phyloP scores from a whole-genome alignment of 495 filamentous ascomycete species.

The Glonium stellatum region DNA sequence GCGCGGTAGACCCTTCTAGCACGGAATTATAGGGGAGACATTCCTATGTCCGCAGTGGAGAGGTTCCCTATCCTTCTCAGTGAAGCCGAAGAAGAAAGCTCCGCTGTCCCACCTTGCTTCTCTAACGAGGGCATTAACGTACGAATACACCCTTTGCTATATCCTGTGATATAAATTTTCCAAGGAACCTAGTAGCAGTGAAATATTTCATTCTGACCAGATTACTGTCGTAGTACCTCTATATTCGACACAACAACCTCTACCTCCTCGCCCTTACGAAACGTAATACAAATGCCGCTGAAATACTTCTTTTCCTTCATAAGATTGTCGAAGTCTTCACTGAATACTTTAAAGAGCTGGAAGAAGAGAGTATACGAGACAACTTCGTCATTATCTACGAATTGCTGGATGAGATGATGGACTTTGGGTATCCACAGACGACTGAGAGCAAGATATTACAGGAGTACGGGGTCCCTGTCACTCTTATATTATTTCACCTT shows the following conservation, averaged over 20 bases:
- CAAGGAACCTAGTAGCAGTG: not conserved
- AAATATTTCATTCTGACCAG: not conserved
- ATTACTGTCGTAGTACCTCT: slow-evolving; percentile 67
- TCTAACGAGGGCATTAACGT: slow-evolving; percentile 98
- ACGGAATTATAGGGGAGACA: slow-evolving; percentile 97
- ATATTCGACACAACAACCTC: slow-evolving; percentile 99
- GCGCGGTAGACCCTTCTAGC: slow-evolving; percentile 82
- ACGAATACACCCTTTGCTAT: not conserved
- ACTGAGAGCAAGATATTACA: slow-evolving; percentile 99
- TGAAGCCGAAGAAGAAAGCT: slow-evolving; percentile 99
- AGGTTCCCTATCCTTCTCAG: slow-evolving; percentile 94
- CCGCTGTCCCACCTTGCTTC: slow-evolving; percentile 95
- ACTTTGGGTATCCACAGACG: slow-evolving; percentile 98
- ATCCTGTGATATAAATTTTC: no score
- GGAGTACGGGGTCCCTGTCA: slow-evolving; percentile 48
- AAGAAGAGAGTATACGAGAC: slow-evolving; percentile 98
- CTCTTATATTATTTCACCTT: not conserved
- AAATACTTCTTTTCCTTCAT: slow-evolving; percentile 96
- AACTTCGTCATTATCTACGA: slow-evolving; percentile 99
- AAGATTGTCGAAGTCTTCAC: slow-evolving; percentile 98
- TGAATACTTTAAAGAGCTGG: slow-evolving; percentile 98
- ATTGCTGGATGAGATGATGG: slow-evolving; percentile 99
- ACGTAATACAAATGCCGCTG: slow-evolving; percentile 97
- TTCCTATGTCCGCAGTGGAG: slow-evolving; percentile 99
- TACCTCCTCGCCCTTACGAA: slow-evolving; percentile 98